Evolutionary conservation across 2,329 filamentous ascomycete genomes (phyloP), one percentile per base, ranked within the genome.

Genomic region (Coniochaeta prunicola): DNA sequence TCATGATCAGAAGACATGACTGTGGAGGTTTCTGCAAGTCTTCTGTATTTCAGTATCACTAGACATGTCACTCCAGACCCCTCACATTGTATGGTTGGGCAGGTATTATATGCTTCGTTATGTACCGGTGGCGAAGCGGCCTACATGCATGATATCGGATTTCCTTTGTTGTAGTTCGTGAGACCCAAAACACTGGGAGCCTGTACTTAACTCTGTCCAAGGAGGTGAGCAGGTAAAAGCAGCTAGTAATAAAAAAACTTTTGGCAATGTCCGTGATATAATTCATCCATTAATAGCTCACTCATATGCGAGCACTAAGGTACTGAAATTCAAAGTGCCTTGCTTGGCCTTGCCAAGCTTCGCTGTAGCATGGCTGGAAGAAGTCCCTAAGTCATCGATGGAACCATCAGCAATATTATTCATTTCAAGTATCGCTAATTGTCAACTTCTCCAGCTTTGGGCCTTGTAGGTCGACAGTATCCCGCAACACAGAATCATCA

Each of bases 401-500:
- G 21, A 28, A 17, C 3, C 45, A 30, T 28, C 24, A 30, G 15
- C 19, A 48, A 13, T 10, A 17, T 50, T 30, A 30, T 17, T 17
- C n/a, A 50, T 30, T 4, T 55, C 53, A 55, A 10, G 53, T 30
- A 4, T 42, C 54, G 31, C 54, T 56, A 15, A 56, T n/a, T 4
- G 9, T 40, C 34, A 56, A 31, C 36, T 56, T 42, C 12, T 33
- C 24, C 36, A 56, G 33, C 31, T 56, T 30, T 15, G 40, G 15
- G 8, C 24, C 12, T 33, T 42, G 33, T 15, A 53, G 40, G 17
- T 58, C 40, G 13, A 31, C n/a, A 28, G 28, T 36, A 8, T 30
- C 36, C 15, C 15, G 24, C 59, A 62, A 40, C 42, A 56, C 59
- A 59, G 59, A 53, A 30, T 33, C 36, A 28, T 56, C 54, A 17